Base-by-base conservation (phyloP, 2,329 filamentous ascomycete species). In the Aphanocladium album region DNA sequence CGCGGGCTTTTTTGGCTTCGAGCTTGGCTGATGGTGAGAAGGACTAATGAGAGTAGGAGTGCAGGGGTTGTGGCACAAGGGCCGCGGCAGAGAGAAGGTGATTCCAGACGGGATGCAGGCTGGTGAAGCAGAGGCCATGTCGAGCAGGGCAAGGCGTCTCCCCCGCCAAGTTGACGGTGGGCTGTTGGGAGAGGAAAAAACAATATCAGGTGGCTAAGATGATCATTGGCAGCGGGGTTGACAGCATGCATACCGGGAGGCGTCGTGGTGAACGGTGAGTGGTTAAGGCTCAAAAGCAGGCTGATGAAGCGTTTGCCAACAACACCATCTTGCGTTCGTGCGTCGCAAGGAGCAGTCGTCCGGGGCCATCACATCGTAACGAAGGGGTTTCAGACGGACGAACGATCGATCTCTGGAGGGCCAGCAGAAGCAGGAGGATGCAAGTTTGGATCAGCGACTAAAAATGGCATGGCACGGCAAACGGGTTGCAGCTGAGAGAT, bases 331-430 rank as follows among this genome's bases (percentile, higher is more conserved):
- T 49, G 33, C 33, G 6, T 6, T 30, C 30, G 46, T 30, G 25
- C 16, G 23, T 49, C 25, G 25, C 14, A 33, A 37, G 49, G 30
- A 53, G 6, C 35, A 41, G 2, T 30, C 25, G 16, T 33, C n/a
- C 27, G 46, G 46, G 30, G 17, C n/a, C n/a, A 43, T 55, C 52
- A 9, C 21, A 45, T 46, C 53, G 37, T 56, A 21, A 7, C 16
- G 30, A 14, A 21, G 17, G 35, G 43, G n/a, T 60, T 41, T 47
- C 9, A 39, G n/a, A n/a, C n/a, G n/a, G 30, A 41, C 45, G 41
- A 53, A 60, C 27, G 49, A 60, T 60, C 49, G 57, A 60, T 60
- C 41, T 53, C 21, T 21, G 16, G 27, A 16, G 16, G 39, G 16
- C 14, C 8, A 43, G 17, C 11, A 47, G 49, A 16, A 52, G 37